These are phyloP conservation scores for Rhizopus delemar DNA, from an alignment of 371 early-diverging fungal genomes.

Conservation along the genomic window DNA sequence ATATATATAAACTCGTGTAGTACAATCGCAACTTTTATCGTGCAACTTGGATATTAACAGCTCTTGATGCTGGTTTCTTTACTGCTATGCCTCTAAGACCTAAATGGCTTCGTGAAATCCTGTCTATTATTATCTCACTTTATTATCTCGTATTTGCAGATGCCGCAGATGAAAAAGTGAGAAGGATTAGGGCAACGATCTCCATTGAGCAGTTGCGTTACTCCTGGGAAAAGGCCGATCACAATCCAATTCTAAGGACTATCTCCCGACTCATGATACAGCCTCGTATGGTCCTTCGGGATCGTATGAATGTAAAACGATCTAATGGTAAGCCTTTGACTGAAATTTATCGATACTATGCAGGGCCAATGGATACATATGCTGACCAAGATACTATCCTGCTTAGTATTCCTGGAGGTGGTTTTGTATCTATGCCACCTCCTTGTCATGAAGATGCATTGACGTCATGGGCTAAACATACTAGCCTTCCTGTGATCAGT, in stretches of 20 bases:
- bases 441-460: conserved; percentile 74
- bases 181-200: conserved; percentile 74
- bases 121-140: conserved; percentile 74
- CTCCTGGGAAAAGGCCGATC: conserved; percentile 86
- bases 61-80: conserved; percentile 94
- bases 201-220: conserved; percentile 88
- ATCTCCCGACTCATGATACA: conserved; percentile 46
- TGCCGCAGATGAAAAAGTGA: conserved; percentile 83
- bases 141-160: conserved; percentile 86
- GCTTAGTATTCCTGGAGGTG: conserved; percentile 84
- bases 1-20: conserved; percentile 38
- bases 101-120: conserved; percentile 69
- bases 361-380: conserved; percentile 46
- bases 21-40: conserved; percentile 92
- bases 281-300: conserved; percentile 55
- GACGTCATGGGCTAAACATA: conserved; percentile 67
- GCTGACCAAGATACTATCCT: conserved; percentile 58
- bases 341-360: conserved; percentile 56
- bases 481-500: conserved; percentile 69
- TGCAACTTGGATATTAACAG: conserved; percentile 89
- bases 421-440: conserved; percentile 82
- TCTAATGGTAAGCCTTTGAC: conserved; percentile 39
- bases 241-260: conserved; percentile 67
- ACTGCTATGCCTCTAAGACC: conserved; percentile 86
- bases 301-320: conserved; percentile 58